Conservation (phyloP, 192 early-diverging fungal species). For the Linderina pennispora region DNA sequence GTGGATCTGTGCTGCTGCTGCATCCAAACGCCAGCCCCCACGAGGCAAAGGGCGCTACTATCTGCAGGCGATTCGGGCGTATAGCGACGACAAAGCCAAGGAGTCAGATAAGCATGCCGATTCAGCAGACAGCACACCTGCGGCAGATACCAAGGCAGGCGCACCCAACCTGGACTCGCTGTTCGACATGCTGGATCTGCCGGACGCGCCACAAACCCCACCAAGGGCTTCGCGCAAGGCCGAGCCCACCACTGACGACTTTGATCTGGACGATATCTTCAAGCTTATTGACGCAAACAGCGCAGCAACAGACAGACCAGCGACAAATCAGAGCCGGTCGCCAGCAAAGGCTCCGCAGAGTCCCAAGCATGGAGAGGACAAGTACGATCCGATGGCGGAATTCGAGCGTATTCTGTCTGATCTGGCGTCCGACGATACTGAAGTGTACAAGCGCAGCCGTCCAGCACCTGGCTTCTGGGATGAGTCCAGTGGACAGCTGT, state of each 20-base stretch:
- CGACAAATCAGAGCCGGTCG: neutral
- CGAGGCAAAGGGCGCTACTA: too few relatives aligned
- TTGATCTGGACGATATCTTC: conserved; percentile 18
- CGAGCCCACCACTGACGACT: too few relatives aligned
- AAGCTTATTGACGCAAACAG: conserved; percentile 10
- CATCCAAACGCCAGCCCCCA: neutral
- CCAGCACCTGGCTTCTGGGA: conserved; percentile 35
- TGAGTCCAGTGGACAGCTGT: conserved; percentile 3
- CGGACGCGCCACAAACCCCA: too few relatives aligned
- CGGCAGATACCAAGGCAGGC: too few relatives aligned
- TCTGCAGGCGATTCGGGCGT: too few relatives aligned
- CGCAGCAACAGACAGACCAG: neutral
- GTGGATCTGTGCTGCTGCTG: too few relatives aligned
- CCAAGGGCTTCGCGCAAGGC: too few relatives aligned
- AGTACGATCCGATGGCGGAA: conserved; percentile 23
- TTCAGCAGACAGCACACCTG: too few relatives aligned
- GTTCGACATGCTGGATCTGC: conserved; percentile 21
- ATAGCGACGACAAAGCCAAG: too few relatives aligned
- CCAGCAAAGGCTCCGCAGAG: neutral
- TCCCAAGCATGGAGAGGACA: neutral
- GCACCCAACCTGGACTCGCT: conserved; percentile 15
- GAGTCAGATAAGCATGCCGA: too few relatives aligned
- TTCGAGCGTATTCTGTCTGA: conserved; percentile 39
- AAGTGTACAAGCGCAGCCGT: conserved; percentile 11
- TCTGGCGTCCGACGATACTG: conserved; percentile 15